Base-by-base conservation (phyloP, 2,329 filamentous ascomycete genomes). In the Fusarium redolens region DNA sequence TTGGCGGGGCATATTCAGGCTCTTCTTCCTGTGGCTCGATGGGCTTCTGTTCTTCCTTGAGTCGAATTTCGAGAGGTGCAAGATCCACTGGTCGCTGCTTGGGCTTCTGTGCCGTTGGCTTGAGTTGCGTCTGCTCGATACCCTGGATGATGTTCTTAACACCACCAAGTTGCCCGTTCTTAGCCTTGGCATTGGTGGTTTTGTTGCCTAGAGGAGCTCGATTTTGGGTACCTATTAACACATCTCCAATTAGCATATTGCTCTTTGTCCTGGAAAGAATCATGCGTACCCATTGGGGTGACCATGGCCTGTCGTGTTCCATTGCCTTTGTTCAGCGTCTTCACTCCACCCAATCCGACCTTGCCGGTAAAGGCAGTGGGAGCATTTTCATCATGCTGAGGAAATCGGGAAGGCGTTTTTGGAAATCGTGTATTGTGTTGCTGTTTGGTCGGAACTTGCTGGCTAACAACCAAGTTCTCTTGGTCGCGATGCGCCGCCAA, bases 141-240 rank as follows among this genome's bases (percentile, higher is more conserved):
- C 91, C 89, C 52, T 87, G 86, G 44, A 87, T 86, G 28, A 86
- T 85, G 65, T 84, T 85, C 76, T 91, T 92, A 37, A 88, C 91
- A 35, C 89, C 91, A 11, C 89, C 89, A 7, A 91, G 91, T 71
- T 92, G 91, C 73, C 91, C 88, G 55, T 86, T 87, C 79, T 86
- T 90, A 67, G 92, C 89, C 85, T 97, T 98, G 60, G 93, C 94
- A 82, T 99, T 99, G 58, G 96, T 98, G 3, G 96, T 98, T 83
- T 99, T 99, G 86, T 94, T 92, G 38, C 96, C 96, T 52, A 99
- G 85, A 17, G 94, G 93, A 41, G 95, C 95, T 78, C 96, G 91
- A 67, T 86, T 91, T 66, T 91, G 90, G 33, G 78, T 78, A 17
- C 76, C 82, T 82, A 51, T 52, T 56, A 22, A 51, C 4, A 30